Base-by-base conservation (phyloP, 176 grass and related monocot species). In the Otatea glauca region DNA sequence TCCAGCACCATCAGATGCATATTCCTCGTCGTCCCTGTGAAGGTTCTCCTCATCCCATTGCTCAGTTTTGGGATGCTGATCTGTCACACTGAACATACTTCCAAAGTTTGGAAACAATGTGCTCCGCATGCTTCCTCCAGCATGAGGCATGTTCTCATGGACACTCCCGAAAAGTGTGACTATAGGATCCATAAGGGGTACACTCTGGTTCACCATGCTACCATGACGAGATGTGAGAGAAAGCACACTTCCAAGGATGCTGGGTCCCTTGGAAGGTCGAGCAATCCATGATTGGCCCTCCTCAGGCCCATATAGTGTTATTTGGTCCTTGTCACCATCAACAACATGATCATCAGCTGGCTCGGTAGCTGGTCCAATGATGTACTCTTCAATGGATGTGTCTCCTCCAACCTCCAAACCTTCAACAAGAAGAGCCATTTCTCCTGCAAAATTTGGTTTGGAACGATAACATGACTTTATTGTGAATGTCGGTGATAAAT, bases 1-100 rank as follows among this genome's bases (percentile, higher is more conserved):
- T 65, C 80, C 92, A 67, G 58, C 90, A 71, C 45, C 87, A 75
- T 94, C 92, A 75, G 95, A 92, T n/a, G 81, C 90, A 84, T 94
- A 94, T 47, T 91, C 92, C 60, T 97, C 90, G 9, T 92, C 88
- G 0, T 89, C 92, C 78, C 85, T 81, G 42, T 94, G 95, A 79
- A 94, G 79, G 82, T 88, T 97, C 71, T 94, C 94, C 75, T 97
- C 95, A 35, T 97, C 95, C 95, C 95, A 97, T 38, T 92, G 92
- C 66, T 94, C 92, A 27, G 80, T 82, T 86, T 92, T 94, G 7
- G 65, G 82, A 24, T 92, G 92, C 58, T 91, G 92, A 58, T 94
- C 95, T 15, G 92, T 89, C 74, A 94, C 92, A 5, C 90, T 94
- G 76, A 97, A 92, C 92, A 97, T 97, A 69, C 94, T 97, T 49